Conservation (phyloP, 352 stramenopile genomes). For the Phytophthora nicotianae region DNA sequence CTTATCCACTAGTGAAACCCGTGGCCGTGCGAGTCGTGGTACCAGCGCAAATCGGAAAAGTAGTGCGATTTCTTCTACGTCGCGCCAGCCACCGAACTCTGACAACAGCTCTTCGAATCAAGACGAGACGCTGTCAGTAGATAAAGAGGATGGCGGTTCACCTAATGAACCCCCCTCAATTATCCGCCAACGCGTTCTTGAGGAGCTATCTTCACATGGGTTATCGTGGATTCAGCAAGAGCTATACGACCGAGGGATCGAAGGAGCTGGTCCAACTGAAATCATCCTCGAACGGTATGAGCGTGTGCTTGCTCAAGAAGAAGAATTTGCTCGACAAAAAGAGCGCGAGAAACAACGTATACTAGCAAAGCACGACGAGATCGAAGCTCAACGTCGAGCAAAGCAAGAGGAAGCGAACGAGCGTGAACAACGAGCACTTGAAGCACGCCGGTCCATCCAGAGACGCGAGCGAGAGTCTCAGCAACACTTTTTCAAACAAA, state of each 20-base stretch:
- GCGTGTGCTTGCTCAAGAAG: constrained; percentile 45
- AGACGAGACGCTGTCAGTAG: background rate
- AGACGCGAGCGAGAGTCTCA: constrained; percentile 50
- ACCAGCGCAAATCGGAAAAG: constrained; percentile 6
- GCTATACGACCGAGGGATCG: constrained; percentile 72
- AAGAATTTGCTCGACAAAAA: constrained; percentile 16
- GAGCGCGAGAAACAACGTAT: constrained; percentile 12
- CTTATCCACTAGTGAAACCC: background rate
- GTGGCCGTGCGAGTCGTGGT: background rate
- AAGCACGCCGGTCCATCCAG: constrained; percentile 45
- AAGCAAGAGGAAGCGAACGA: constrained; percentile 49
- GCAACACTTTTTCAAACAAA: constrained; percentile 60
- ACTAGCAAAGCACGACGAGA: constrained; percentile 34
- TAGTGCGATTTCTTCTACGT: background rate
- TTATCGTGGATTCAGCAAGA: constrained; percentile 84
- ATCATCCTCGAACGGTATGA: constrained; percentile 56
- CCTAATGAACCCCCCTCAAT: background rate
- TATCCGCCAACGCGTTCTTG: constrained; percentile 26
- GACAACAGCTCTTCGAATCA: background rate
- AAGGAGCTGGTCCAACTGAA: constrained; percentile 52
- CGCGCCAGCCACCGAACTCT: background rate
- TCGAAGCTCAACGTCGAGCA: constrained; percentile 32
- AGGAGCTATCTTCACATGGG: constrained; percentile 41
- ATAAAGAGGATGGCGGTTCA: constrained; percentile 1
- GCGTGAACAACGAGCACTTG: constrained; percentile 39